Evolutionary conservation across 305 asterid species (phyloP).

Genomic region (Solanum hybrid): DNA sequence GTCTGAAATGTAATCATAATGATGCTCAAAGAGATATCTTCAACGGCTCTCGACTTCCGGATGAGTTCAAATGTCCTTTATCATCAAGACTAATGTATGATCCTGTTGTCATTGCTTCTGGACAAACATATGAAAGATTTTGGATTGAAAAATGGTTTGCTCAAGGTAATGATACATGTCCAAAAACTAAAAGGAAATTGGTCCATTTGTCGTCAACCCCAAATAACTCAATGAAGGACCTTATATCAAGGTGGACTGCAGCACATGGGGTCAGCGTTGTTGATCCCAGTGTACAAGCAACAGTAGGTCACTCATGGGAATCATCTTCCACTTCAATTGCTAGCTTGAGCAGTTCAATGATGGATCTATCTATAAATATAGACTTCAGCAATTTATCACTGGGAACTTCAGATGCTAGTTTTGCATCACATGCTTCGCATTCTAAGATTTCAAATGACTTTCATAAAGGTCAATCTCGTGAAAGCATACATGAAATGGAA

Average conservation of each 20-base stretch:
- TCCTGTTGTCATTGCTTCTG: slow-evolving; percentile 68
- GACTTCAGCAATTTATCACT: slow-evolving; percentile 53
- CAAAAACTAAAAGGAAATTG: slow-evolving; percentile 41
- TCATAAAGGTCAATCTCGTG: slow-evolving; percentile 3
- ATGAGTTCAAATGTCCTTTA: slow-evolving; percentile 57
- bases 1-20: slow-evolving; percentile 11
- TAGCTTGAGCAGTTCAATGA: slow-evolving; percentile 63
- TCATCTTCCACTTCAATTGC: slow-evolving; percentile 47
- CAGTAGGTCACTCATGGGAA: slow-evolving; percentile 28
- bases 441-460: slow-evolving; percentile 6
- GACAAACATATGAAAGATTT: slow-evolving; percentile 62
- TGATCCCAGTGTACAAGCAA: slow-evolving; percentile 31
- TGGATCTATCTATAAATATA: slow-evolving; percentile 45
- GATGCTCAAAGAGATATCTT: slow-evolving; percentile 21
- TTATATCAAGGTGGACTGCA: slow-evolving; percentile 46
- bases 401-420: slow-evolving; percentile 28
- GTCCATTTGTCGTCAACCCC: slow-evolving; percentile 37
- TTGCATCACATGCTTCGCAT: slow-evolving; percentile 17
- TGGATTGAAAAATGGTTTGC: slow-evolving; percentile 81
- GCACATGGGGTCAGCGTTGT: slow-evolving; percentile 22
- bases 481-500: slow-evolving; percentile 16
- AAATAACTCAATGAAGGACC: slow-evolving; percentile 40
- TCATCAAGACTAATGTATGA: slow-evolving; percentile 59
- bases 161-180: slow-evolving; percentile 57
- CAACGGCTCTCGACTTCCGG: slow-evolving; percentile 32